Base-by-base conservation (phyloP, 306 rosid species). In the Cyclanthera cordifolia region DNA sequence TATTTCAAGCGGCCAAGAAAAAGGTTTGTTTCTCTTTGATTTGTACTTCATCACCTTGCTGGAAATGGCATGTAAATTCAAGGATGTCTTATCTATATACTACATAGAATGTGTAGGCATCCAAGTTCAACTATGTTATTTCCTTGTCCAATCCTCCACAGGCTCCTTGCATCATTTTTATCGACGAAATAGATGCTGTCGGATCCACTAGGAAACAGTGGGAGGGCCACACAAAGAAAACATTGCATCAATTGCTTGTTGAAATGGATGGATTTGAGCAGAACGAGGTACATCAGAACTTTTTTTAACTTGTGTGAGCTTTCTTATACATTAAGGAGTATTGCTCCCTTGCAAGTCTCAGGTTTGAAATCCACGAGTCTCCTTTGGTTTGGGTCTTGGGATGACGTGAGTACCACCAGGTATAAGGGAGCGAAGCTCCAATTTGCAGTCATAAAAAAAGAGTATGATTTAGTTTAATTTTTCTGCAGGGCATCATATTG, bases 231-330 rank as follows among this genome's bases (percentile, higher is more conserved):
- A 94, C 99, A 2, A 94, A 94, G 87, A 94, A 94, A 79, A 94
- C 99, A 47, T 72, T 94, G 82, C 99, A 94, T 81, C 99, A 94
- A 77, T 77, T 94, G 51, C 97, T 94, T 55, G 99, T 90, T 51
- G 99, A 94, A 82, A 90, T 94, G 99, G 99, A 94, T 77, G 99
- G 99, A 69, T 94, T 94, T 77, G 99, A 94, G 81, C 99, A 90
- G 87, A 94, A 94, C 70, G 99, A 94, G 99, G 99, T 90, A 80
- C 72, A 17, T 47, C 61, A 53, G 19, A 68, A 55, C 59, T 0
- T 11, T 37, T 37, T 37, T 2, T 11, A 6, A 11, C 43, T 7
- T 37, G 8, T 63, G 47, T 74, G 69, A 27, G 24, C 67, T 77
- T 24, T 58, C 73, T 16, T 59, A 8, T 80, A 28, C 61, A 77